Evolutionary conservation across 306 rosid genomes (phyloP), one percentile per base, ranked within the genome.

Genomic region (Acacia confusa): DNA sequence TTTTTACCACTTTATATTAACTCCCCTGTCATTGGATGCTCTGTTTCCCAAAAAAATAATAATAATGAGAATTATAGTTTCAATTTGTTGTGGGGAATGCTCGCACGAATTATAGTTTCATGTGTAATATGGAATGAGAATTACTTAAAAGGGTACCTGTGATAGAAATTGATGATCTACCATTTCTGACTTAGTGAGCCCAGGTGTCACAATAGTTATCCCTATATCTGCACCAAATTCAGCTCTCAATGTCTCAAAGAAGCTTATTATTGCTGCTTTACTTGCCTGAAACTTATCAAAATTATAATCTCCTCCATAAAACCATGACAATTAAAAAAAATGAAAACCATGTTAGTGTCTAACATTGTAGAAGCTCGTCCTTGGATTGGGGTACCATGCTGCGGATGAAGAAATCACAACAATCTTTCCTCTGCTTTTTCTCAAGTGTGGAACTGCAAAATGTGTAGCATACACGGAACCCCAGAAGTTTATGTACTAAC

Each of bases 181-280:
- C 79, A 84, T 43, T 19, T 76, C 57, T 28, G 82, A 57, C 32
- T 50, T 1, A 4, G 70, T 71, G 0, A 70, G 1, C 7, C 84
- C 82, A 0, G 84, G 87, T 27, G 78, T 38, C 69, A 84, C 84
- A 36, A 84, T 75, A 3, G 87, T 80, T 48, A 84, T 80, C 9
- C 84, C 79, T 58, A 80, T 76, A 6, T 38, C 61, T 2, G 36
- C 9, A 17, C 75, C 82, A 7, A 84, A 57, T 63, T 80, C 84
- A 48, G 27, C 53, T 61, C 82, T 79, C n/a, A 84, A 41, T 7
- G 87, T 69, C 72, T 80, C 87, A 32, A 71, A 76, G 72, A 80
- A 80, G 64, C 52, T 80, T 28, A 63, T 16, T 9, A 71, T n/a
- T 70, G 87, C 79, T 27, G 82, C 87, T 60, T 84, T 84, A 75